Evolutionary conservation across 2,329 filamentous ascomycete genomes (phyloP).

Genomic region (Emericellopsis atlantica): DNA sequence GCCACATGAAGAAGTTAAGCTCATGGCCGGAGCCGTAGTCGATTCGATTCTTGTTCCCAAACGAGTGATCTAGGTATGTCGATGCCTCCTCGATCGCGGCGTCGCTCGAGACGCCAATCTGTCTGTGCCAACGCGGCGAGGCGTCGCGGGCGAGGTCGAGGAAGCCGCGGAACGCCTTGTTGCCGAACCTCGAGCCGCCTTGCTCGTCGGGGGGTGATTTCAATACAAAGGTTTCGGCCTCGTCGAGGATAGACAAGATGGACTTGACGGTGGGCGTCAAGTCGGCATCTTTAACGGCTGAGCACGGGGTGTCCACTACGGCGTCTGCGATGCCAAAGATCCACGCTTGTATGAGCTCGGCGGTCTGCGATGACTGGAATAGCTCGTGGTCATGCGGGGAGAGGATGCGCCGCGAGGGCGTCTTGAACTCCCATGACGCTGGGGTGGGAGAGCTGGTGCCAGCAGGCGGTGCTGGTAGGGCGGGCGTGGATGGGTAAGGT

Average conservation of each 20-base stretch:
- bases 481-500: slow-evolving; percentile 64
- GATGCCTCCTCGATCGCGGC: slow-evolving; percentile 57
- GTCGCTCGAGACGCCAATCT: slow-evolving; percentile 37
- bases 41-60: slow-evolving; percentile 77
- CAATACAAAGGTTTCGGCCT: slow-evolving; percentile 53
- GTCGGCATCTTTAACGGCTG: slow-evolving; percentile 41
- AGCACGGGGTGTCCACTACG: slow-evolving; percentile 57
- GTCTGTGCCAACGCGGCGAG: slow-evolving; percentile 48
- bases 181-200: slow-evolving; percentile 83
- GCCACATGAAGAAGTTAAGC: slow-evolving; percentile 92
- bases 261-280: slow-evolving; percentile 47
- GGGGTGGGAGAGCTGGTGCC: slow-evolving; percentile 26
- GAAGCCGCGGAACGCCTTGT: slow-evolving; percentile 78
- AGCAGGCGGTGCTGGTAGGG: slow-evolving; percentile 52
- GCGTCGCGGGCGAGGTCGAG: slow-evolving; percentile 54
- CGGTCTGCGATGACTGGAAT: slow-evolving; percentile 67
- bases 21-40: slow-evolving; percentile 98
- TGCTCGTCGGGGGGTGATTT: slow-evolving; percentile 73
- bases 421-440: slow-evolving; percentile 42
- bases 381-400: slow-evolving; percentile 67
- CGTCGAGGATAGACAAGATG: slow-evolving; percentile 58
- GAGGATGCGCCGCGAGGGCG: slow-evolving; percentile 68
- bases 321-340: slow-evolving; percentile 78
- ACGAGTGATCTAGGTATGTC: slow-evolving; percentile 69
- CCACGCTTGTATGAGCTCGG: slow-evolving; percentile 67